These are phyloP conservation scores for Metschnikowia baotianmanensis DNA, from an alignment of 805 yeast genomes.

Conservation along the genomic window DNA sequence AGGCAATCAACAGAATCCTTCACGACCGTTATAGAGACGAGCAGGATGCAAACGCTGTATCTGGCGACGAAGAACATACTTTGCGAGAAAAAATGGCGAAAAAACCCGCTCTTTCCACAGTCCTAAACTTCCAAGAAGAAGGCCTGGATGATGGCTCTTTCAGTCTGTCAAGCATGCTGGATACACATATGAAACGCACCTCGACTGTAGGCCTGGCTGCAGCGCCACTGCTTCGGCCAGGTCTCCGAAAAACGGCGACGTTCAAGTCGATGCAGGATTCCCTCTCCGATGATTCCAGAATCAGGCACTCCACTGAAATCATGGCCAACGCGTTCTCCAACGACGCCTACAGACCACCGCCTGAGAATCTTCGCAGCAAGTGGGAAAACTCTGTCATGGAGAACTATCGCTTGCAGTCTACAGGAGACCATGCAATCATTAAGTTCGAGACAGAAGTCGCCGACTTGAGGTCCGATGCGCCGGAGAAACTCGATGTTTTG, in stretches of 20 bases:
- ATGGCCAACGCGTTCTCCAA: constrained; percentile 6
- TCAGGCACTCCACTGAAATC: constrained; percentile 5
- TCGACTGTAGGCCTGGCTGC: neutral
- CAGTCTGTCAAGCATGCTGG: too few species aligned
- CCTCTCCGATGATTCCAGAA: neutral
- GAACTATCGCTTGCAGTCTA: constrained; percentile 9
- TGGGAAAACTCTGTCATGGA: constrained; percentile 32
- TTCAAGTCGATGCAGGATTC: neutral
- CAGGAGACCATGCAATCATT: constrained; percentile 14
- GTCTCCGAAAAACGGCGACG: neutral
- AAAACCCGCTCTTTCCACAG: neutral
- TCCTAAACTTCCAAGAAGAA: neutral
- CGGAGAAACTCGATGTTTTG: constrained; percentile 16
- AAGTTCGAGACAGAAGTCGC: constrained; percentile 12
- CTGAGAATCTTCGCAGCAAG: constrained; percentile 15
- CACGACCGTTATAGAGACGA: constrained; percentile 6
- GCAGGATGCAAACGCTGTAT: neutral
- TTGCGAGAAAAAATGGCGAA: neutral
- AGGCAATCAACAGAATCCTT: constrained; percentile 11
- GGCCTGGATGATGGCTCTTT: too few species aligned
- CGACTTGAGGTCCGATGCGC: constrained; percentile 3
- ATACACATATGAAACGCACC: neutral
- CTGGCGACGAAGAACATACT: neutral
- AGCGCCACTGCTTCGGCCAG: neutral
- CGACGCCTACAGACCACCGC: constrained; percentile 12